Evolutionary conservation across 257 asterid species (phyloP).

Genomic region (Plantago major): DNA sequence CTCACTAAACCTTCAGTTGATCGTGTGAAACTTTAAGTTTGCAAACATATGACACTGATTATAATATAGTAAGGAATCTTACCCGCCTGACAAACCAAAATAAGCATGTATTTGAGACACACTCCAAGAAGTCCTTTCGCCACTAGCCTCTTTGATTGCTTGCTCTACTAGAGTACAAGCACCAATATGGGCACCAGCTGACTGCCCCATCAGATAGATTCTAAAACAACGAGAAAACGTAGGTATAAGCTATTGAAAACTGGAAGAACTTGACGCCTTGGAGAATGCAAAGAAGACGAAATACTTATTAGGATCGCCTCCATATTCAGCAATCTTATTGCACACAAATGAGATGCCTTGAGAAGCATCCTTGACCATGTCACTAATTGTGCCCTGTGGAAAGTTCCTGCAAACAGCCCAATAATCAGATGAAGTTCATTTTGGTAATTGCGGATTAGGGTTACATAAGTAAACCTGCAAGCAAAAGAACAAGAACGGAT

Average conservation of each 20-base stretch:
- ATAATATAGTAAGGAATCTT: constrained; percentile 16
- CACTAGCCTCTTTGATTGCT: constrained; percentile 80
- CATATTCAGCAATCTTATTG: constrained; percentile 86
- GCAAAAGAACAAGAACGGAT: constrained; percentile 11
- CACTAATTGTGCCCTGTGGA: constrained; percentile 95
- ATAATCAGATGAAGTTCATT: constrained; percentile 15
- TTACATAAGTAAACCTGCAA: constrained; percentile 3
- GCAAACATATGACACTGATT: neutral
- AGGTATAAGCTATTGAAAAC: constrained; percentile 6
- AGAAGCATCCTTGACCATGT: constrained; percentile 95
- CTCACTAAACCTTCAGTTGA: neutral
- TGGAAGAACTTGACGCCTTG: no score
- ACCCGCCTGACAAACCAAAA: constrained; percentile 99
- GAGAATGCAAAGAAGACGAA: no score
- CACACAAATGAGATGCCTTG: constrained; percentile 88
- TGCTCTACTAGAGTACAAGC: constrained; percentile 88
- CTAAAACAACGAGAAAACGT: constrained; percentile 28
- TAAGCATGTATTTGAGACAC: constrained; percentile 81
- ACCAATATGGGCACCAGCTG: constrained; percentile 98
- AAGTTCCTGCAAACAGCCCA: constrained; percentile 67
- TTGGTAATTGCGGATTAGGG: neutral
- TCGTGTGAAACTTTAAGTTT: no score
- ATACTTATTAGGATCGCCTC: constrained; percentile 97
- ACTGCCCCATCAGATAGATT: constrained; percentile 92
- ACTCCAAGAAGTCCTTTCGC: constrained; percentile 74